phyloP scores from a whole-genome alignment of 2,329 filamentous ascomycete genomes.

The Incumbomyces delicatus region DNA sequence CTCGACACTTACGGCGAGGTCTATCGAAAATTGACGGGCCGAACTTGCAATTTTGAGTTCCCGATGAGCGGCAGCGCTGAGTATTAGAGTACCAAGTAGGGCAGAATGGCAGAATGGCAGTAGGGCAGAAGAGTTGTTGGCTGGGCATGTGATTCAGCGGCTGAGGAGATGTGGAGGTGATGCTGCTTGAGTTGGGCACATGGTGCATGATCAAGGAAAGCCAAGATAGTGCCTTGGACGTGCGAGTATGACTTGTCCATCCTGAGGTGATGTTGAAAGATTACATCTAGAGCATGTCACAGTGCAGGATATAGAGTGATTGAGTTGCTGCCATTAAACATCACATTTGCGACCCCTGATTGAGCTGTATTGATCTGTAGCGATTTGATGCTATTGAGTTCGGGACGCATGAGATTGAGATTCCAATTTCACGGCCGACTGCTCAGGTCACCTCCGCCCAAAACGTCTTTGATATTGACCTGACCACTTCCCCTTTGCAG shows the following conservation, averaged over 20 bases:
- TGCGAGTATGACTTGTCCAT: conserved; percentile 6
- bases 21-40: conserved; percentile 95
- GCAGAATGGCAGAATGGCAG: conserved; percentile 25
- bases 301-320: not conserved
- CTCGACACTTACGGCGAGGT: conserved; percentile 99
- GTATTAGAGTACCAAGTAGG: conserved; percentile 57
- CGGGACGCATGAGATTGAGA: not conserved
- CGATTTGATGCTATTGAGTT: no score
- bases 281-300: conserved; percentile 5
- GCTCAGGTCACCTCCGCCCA: conserved; percentile 39
- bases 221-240: not conserved
- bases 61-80: conserved; percentile 70
- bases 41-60: conserved; percentile 97
- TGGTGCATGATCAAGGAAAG: conserved; percentile 2
- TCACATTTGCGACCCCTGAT: no score
- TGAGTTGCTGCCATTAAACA: not conserved
- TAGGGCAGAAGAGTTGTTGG: not conserved
- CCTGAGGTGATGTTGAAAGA: conserved; percentile 6
- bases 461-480: conserved; percentile 76
- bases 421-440: no score
- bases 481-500: conserved; percentile 75
- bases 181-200: conserved; percentile 6
- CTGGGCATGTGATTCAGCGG: conserved; percentile 6
- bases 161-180: not conserved
- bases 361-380: no score